Conservation (phyloP, 306 rosid genomes). For the Sindora glabra region DNA sequence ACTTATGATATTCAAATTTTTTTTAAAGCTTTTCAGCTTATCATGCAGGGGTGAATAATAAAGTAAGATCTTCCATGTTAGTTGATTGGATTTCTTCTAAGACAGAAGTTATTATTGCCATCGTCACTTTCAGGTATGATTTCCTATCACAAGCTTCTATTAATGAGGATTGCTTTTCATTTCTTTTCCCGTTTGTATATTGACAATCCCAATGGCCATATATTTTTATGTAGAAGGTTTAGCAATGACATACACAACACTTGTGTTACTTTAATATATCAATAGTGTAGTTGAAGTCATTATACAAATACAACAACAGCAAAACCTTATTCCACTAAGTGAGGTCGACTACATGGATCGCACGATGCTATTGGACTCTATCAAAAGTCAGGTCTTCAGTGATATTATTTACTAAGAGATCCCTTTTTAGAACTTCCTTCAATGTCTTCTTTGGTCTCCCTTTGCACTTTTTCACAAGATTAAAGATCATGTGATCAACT, state of each 20-base stretch:
- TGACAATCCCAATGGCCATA: not conserved
- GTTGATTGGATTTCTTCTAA: conserved; percentile 84
- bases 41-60: conserved; percentile 91
- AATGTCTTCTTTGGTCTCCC: no score
- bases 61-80: conserved; percentile 67
- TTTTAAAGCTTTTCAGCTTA: conserved; percentile 56
- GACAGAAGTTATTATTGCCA: conserved; percentile 90
- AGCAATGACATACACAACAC: no score
- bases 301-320: no score
- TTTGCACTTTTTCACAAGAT: no score
- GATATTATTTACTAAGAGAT: no score
- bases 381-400: no score
- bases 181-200: not conserved
- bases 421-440: no score
- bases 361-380: no score
- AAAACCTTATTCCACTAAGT: no score
- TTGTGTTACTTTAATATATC: not conserved
- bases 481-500: no score
- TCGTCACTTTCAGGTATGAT: conserved; percentile 91
- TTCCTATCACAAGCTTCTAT: not conserved
- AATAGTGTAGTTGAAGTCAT: not conserved
- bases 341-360: no score
- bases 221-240: not conserved
- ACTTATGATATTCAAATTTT: not conserved
- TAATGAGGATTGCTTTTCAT: not conserved